A percentile compares a stretch with the other conserved stretches of the same genome.
These are phyloP conservation scores for Mrakia frigida DNA, from an alignment of 768 basidiomycete species.

Conservation along the genomic window DNA sequence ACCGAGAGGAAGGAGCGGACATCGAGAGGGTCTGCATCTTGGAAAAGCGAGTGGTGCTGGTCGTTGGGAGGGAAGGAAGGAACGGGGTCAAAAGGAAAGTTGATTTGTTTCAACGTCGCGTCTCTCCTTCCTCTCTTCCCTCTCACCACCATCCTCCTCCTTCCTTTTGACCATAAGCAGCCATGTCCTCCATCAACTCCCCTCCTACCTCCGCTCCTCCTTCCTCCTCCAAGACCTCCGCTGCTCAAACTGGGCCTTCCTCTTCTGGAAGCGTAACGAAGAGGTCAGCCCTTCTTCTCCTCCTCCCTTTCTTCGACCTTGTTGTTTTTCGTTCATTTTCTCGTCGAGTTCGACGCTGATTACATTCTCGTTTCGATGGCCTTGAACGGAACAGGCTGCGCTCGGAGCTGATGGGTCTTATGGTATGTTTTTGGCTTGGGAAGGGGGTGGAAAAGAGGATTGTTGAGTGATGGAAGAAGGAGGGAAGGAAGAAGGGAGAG, in stretches of 20 bases:
- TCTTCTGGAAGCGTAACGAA: slow-evolving; percentile 74
- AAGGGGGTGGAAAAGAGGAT: not conserved
- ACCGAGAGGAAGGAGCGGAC: not conserved
- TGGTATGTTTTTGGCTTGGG: slow-evolving; percentile 53
- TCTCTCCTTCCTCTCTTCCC: not conserved
- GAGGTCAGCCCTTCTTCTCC: slow-evolving; percentile 52
- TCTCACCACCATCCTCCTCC: not conserved
- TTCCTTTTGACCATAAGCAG: slow-evolving; percentile 53
- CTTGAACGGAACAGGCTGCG: slow-evolving; percentile 51
- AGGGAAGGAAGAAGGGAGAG: not conserved
- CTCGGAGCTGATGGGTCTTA: slow-evolving; percentile 80
- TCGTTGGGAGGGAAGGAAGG: not conserved
- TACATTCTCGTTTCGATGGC: not conserved
- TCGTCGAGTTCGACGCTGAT: not conserved
- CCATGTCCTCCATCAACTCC: slow-evolving; percentile 11
- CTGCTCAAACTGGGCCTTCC: slow-evolving; percentile 54
- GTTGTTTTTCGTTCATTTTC: too few relatives aligned
- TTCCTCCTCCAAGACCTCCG: slow-evolving; percentile 54
- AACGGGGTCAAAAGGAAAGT: not conserved
- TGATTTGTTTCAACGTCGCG: not conserved
- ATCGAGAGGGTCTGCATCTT: not conserved
- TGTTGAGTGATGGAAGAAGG: not conserved
- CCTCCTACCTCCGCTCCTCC: slow-evolving; percentile 49
- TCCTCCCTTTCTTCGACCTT: not conserved
- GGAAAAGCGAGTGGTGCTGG: not conserved